These are phyloP conservation scores for Ogataea ramenticola DNA, from an alignment of 805 yeast genomes.

Conservation along the genomic window DNA sequence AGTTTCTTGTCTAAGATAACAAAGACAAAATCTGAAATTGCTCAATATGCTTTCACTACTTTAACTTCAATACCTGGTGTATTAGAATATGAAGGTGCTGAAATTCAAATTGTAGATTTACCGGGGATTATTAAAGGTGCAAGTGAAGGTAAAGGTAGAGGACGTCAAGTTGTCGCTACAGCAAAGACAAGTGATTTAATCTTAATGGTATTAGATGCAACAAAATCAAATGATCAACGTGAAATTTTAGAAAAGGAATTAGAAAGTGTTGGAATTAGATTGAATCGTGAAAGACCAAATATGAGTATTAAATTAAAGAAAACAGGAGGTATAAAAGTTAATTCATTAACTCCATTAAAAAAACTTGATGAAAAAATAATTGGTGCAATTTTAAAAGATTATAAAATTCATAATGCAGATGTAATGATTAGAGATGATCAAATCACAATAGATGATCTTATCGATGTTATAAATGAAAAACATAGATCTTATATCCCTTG, in stretches of 20 bases:
- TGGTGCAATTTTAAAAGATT: conserved; percentile 70
- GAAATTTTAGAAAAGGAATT: conserved; percentile 80
- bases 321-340: conserved; percentile 88
- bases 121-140: conserved; percentile 98
- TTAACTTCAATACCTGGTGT: conserved; percentile 96
- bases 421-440: conserved; percentile 84
- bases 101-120: conserved; percentile 92
- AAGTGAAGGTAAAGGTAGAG: conserved; percentile 94
- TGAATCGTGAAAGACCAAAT: conserved; percentile 77
- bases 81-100: conserved; percentile 91
- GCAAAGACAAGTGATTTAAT: conserved; percentile 92
- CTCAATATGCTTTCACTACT: conserved; percentile 92
- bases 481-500: conserved; percentile 88
- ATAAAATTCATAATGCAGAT: conserved; percentile 88
- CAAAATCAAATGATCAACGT: conserved; percentile 87
- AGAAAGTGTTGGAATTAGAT: conserved; percentile 88
- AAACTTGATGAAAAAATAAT: conserved; percentile 76
- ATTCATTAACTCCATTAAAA: conserved; percentile 75
- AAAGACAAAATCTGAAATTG: conserved; percentile 90
- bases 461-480: conserved; percentile 81
- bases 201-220: conserved; percentile 91
- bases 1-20: conserved; percentile 85
- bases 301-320: conserved; percentile 71
- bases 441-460: conserved; percentile 86
- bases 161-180: conserved; percentile 93